Evolutionary conservation across 2,329 filamentous ascomycete species (phyloP), one percentile per base, ranked within the genome.

Genomic region (Hypoxylon sp.): DNA sequence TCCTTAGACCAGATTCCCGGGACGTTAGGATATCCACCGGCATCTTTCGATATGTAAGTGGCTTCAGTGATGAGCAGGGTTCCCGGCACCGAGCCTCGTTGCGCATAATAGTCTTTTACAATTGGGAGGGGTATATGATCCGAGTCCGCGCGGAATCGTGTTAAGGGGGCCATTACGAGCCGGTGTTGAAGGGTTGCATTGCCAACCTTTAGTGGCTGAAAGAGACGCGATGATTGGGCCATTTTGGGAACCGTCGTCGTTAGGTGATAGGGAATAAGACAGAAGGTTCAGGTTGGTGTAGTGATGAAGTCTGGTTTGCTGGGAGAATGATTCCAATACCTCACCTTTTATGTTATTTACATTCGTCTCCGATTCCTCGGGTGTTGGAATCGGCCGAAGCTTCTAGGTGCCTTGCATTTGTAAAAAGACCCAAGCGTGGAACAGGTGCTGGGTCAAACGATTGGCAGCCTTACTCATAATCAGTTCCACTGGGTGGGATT

Each of bases 41-140:
- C 82, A 71, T 80, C 78, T 3, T 80, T 75, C 0, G 84, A 82
- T 69, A 88, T 83, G 54, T 84, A 80, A 6, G 85, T 86, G 0
- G 82, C 87, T 77, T 90, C 88, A 7, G 83, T 84, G 68, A 90
- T 84, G 35, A 90, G 78, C 3, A 90, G 76, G 1, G 75, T 76
- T 7, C 75, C 75, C 13, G 74, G 74, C 0, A 73, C 65, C 15
- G 71, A 70, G 17, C 70, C 75, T 17, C 75, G 73, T 44, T 77
- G 75, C 48, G 67, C 53, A 53, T 77, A 77, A 44, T 77, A 77
- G 37, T 75, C 71, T 58, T 77, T 75, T 31, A 79, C 77, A 19
- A 84, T 72, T 0, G 70, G 65, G 2, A 68, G 64, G 3, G 81
- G 74, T 82, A 85, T 48, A 81, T 82, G 64, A 77, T 81, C 69